phyloP scores from a whole-genome alignment of 257 asterid genomes.

The Penstemon newberryi region DNA sequence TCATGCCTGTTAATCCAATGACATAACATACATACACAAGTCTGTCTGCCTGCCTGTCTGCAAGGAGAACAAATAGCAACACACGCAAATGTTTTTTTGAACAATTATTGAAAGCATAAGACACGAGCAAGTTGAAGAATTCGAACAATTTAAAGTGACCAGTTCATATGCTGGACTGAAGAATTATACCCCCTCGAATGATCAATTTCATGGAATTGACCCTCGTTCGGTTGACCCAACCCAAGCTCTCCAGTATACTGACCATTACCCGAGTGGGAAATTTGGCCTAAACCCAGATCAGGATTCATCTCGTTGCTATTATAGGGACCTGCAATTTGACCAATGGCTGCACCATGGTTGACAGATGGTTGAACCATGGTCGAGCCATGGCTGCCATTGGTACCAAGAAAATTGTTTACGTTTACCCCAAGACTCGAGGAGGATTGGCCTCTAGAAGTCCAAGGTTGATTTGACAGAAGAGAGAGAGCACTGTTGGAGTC shows the following conservation, averaged over 20 bases:
- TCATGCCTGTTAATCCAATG: constrained; percentile 13
- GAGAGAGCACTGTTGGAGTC: constrained; percentile 88
- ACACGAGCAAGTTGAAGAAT: neutral
- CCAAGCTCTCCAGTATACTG: constrained; percentile 56
- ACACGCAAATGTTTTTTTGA: constrained; percentile 1
- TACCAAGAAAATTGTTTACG: constrained; percentile 33
- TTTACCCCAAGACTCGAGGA: constrained; percentile 48
- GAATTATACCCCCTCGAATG: constrained; percentile 60
- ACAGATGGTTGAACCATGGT: constrained; percentile 49
- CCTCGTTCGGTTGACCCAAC: constrained; percentile 53
- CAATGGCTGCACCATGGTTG: constrained; percentile 39
- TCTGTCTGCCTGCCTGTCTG: neutral
- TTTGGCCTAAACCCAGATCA: constrained; percentile 55
- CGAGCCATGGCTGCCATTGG: constrained; percentile 26
- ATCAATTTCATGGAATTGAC: constrained; percentile 49
- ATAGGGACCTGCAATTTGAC: constrained; percentile 41
- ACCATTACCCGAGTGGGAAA: constrained; percentile 40
- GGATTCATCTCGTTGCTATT: constrained; percentile 50
- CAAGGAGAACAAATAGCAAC: constrained; percentile 12
- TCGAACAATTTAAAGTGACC: constrained; percentile 51
- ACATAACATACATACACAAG: neutral
- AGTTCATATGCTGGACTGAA: constrained; percentile 62
- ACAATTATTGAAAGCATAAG: neutral
- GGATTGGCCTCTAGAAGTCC: constrained; percentile 62
- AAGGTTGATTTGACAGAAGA: constrained; percentile 96